Evolutionary conservation across 2,329 filamentous ascomycete genomes (phyloP).

Genomic region (Tolypocladium ovalisporum): DNA sequence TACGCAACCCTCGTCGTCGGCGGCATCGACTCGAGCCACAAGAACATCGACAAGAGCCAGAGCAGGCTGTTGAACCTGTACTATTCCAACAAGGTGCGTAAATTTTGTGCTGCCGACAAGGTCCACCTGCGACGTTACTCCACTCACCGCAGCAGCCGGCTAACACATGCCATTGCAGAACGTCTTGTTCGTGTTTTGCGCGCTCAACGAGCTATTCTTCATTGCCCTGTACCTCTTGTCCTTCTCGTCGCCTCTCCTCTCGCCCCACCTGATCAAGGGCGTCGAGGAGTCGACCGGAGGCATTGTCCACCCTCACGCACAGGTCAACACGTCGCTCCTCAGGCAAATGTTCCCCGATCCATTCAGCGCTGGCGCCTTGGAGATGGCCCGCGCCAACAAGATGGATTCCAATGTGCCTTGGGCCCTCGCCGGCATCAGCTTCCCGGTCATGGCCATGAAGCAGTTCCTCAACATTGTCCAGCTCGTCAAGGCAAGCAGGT

Average conservation of each 20-base stretch:
- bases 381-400: constrained; percentile 90
- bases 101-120: not conserved
- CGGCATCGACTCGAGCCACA: constrained; percentile 72
- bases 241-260: constrained; percentile 84
- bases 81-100: constrained; percentile 86
- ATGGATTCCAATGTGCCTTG: constrained; percentile 57
- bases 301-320: constrained; percentile 52
- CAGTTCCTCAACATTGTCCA: constrained; percentile 92
- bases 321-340: constrained; percentile 58
- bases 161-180: constrained; percentile 38
- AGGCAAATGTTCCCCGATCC: constrained; percentile 75
- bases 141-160: not conserved
- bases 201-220: constrained; percentile 92
- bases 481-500: constrained; percentile 83
- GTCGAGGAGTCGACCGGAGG: constrained; percentile 42
- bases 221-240: constrained; percentile 96
- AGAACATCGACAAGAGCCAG: constrained; percentile 79
- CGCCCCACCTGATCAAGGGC: constrained; percentile 66
- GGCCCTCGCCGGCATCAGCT: constrained; percentile 71
- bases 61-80: constrained; percentile 90
- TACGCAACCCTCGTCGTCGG: constrained; percentile 88
- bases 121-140: not conserved
- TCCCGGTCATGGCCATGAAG: constrained; percentile 83
- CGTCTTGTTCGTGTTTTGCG: constrained; percentile 84
- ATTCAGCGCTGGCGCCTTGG: constrained; percentile 84